Evolutionary conservation across 768 basidiomycete species (phyloP), one percentile per base, ranked within the genome.

Genomic region (Suillus clintonianus): DNA sequence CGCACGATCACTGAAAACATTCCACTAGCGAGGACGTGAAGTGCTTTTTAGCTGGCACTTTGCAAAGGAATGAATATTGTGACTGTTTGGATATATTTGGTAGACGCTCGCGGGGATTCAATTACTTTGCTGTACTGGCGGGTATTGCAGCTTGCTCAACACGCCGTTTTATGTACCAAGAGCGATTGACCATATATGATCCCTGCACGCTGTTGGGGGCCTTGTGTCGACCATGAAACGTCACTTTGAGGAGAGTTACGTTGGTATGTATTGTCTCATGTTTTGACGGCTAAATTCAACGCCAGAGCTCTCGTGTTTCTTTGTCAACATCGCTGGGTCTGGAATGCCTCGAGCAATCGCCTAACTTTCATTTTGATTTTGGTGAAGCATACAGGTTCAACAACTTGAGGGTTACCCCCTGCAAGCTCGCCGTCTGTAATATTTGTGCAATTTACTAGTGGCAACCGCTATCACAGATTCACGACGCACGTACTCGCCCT

Each of bases 101-200:
- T 41, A 57, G 22, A 27, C 22, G 55, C 22, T 39, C 55, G 54
- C 36, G 36, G 54, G 14, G 8, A 56, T 55, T 55, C 34, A 55
- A 36, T 36, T 32, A 48, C 41, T 2, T 42, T 42, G 15, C 37
- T 37, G 37, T 11, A 37, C n/a, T n/a, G n/a, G n/a, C n/a, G n/a
- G n/a, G n/a, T n/a, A n/a, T n/a, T n/a, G n/a, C n/a, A n/a, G n/a
- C n/a, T 37, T 37, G 37, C 27, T 27, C 27, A 27, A 27, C 27
- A 27, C 2, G 27, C 27, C 27, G 27, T 27, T 36, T 7, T 36
- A 99, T 72, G 85, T 88, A 7, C 83, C 96, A 98, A 78, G 93
- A 95, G 67, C 95, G 7, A 95, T 98, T 65, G 96, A 99, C 71
- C 87, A 96, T 77, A 98, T 94, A 98, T 94, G 0, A 98, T 99